Percentiles rank a stretch among this genome's conserved stretches.
phyloP scores from a whole-genome alignment of 768 basidiomycete species.

The Mycena vitilis region DNA sequence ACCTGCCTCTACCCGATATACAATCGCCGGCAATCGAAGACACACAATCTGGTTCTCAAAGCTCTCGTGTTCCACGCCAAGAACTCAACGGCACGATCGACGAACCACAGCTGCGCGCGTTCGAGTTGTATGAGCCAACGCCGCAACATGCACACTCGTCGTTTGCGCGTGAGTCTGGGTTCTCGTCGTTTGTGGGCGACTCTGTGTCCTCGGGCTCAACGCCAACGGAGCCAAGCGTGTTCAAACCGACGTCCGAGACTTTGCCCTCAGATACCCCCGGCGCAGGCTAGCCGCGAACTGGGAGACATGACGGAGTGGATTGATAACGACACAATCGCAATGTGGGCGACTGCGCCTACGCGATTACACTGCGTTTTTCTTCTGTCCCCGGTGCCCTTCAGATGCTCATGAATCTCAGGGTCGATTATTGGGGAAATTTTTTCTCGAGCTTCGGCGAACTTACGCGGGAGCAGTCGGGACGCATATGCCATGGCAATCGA shows the following conservation, averaged over 20 bases:
- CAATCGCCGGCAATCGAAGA: too few relatives aligned
- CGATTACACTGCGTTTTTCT: constrained; percentile 22
- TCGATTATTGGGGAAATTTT: background rate
- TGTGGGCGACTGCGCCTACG: constrained; percentile 36
- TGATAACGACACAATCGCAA: constrained; percentile 32
- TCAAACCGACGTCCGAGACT: constrained; percentile 29
- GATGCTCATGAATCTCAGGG: background rate
- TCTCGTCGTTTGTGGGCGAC: background rate
- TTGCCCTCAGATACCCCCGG: constrained; percentile 16
- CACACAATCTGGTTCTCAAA: constrained; percentile 20
- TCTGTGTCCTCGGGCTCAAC: background rate
- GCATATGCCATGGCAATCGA: too few relatives aligned
- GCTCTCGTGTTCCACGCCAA: constrained; percentile 23
- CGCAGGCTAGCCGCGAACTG: constrained; percentile 20
- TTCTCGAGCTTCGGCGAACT: background rate
- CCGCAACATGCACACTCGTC: background rate
- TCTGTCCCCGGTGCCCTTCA: background rate
- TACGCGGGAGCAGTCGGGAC: background rate
- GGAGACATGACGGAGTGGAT: constrained; percentile 31
- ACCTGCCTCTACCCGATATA: constrained; percentile 1
- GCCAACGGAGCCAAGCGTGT: constrained; percentile 31
- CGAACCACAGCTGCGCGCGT: constrained; percentile 18
- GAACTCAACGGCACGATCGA: constrained; percentile 22
- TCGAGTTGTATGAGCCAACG: background rate
- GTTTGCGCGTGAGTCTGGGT: constrained; percentile 26